Evolutionary conservation across 2,329 filamentous ascomycete species (phyloP), one percentile per base, ranked within the genome.

Genomic region (Elsinoe ampelina): DNA sequence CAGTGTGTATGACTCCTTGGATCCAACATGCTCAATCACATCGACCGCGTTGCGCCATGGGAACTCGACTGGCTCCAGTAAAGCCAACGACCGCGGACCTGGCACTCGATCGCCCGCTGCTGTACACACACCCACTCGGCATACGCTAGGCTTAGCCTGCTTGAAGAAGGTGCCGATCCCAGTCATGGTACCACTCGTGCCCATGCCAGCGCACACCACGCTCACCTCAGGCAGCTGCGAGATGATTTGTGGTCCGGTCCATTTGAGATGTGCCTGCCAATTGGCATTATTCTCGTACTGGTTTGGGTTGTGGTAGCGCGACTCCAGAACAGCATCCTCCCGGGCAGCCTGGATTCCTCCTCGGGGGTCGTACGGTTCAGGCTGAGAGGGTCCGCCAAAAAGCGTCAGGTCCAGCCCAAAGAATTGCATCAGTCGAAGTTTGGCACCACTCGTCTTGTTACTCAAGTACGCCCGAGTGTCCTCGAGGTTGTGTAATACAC

Each of bases 221-320:
- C 92, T 71, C 70, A 1, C 87, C 86, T 39, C 77, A 78, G n/a
- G 86, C 75, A 10, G 86, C 73, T 96, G 92, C 1, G 75, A 72
- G 64, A 81, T 84, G 60, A 97, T 91, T 73, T 97, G 92, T 0
- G 91, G 91, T 0, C 91, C 92, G 0, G 91, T 96, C 26, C 83
- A 82, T 20, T 79, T 75, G 63, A 84, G 82, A 73, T 97, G 92
- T 2, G 92, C 89, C 48, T 79, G 77, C 80, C 85, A 95, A 71
- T 96, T 97, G 19, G 88, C 86, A 58, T 82, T 76, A 13, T 85
- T 90, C 73, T 97, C 92, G 67, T 96, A 97, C 68, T 97, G 92
- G 70, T 96, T 78, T 0, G 77, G 77, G 57, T 83, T 82, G 45
- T 78, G 64, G 30, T 75, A 68, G 0, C 68, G 65, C 0, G 74